Percentiles rank a stretch among this genome's conserved stretches.
Conservation (phyloP, 2,329 filamentous ascomycete species). For the Trichoderma aggressivum region DNA sequence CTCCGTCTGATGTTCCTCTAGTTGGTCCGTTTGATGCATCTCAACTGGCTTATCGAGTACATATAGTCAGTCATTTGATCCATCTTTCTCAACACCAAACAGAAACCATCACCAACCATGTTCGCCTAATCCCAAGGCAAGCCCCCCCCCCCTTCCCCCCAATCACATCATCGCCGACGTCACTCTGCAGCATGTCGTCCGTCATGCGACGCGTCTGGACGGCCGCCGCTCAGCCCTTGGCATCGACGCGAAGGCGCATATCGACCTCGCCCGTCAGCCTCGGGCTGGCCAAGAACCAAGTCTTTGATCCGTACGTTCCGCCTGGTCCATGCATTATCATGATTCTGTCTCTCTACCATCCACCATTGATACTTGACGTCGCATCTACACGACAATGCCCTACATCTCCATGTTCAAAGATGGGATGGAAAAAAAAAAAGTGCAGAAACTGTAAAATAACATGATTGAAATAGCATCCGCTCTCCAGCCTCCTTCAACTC, state of each 20-base stretch:
- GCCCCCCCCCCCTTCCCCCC: not conserved
- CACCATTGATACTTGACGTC: not conserved
- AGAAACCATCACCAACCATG: not conserved
- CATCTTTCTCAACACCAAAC: not conserved
- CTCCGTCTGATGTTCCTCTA: not conserved
- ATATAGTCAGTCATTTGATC: not conserved
- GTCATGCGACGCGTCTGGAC: not conserved
- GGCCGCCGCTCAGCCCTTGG: not conserved
- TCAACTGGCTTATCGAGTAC: not conserved
- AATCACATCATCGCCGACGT: not conserved
- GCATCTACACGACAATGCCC: not conserved
- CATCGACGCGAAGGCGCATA: slow-evolving; percentile 29
- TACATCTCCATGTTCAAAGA: not conserved
- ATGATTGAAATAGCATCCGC: not conserved
- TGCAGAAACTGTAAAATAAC: not conserved
- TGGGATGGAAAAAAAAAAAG: not conserved
- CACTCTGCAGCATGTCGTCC: not conserved
- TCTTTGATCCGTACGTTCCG: not conserved
- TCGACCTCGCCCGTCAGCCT: slow-evolving; percentile 27
- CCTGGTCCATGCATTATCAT: not conserved
- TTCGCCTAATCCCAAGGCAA: not conserved
- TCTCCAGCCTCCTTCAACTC: not conserved
- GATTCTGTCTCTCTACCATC: not conserved
- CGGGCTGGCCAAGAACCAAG: not conserved
- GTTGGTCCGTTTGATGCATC: not conserved